A percentile compares a stretch with the other conserved stretches of the same genome.
These are phyloP conservation scores for Diaporthe citri DNA, from an alignment of 2,329 filamentous ascomycete genomes.

Conservation along the genomic window DNA sequence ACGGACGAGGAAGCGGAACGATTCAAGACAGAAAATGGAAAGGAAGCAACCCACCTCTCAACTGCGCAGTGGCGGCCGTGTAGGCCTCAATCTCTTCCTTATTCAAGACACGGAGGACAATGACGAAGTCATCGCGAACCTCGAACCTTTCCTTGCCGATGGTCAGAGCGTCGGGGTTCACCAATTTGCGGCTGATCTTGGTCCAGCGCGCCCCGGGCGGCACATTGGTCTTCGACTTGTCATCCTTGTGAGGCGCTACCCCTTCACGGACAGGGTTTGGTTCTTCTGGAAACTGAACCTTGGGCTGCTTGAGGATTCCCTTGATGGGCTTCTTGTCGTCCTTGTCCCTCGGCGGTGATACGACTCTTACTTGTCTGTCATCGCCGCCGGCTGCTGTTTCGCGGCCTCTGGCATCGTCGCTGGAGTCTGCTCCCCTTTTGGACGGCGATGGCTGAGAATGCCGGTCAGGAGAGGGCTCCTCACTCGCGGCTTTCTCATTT, in stretches of 20 bases:
- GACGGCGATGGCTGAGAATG: conserved; percentile 19
- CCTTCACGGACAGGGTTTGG: conserved; percentile 86
- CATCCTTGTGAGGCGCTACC: conserved; percentile 93
- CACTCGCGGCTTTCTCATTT: conserved; percentile 38
- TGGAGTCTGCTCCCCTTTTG: conserved; percentile 33
- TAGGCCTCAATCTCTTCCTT: conserved; percentile 93
- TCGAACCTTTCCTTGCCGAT: conserved; percentile 92
- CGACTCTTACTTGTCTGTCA: conserved; percentile 72
- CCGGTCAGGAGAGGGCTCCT: conserved; percentile 45
- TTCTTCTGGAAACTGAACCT: conserved; percentile 87
- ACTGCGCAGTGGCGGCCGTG: conserved; percentile 82
- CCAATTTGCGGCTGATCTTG: conserved; percentile 87
- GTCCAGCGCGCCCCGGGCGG: conserved; percentile 89
- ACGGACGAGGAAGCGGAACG: conserved; percentile 37
- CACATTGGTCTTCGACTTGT: conserved; percentile 79
- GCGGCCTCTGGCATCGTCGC: conserved; percentile 56
- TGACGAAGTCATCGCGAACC: conserved; percentile 92
- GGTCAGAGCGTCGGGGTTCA: conserved; percentile 89
- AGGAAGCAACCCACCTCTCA: conserved; percentile 73
- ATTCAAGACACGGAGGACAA: conserved; percentile 87
- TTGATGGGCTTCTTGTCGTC: conserved; percentile 78
- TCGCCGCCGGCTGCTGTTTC: conserved; percentile 53
- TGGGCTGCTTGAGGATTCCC: conserved; percentile 88
- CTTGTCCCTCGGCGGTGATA: conserved; percentile 77
- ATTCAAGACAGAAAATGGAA: conserved; percentile 37